Base-by-base conservation (phyloP, 192 early-diverging fungal species). In the Blastocladiella britannica region DNA sequence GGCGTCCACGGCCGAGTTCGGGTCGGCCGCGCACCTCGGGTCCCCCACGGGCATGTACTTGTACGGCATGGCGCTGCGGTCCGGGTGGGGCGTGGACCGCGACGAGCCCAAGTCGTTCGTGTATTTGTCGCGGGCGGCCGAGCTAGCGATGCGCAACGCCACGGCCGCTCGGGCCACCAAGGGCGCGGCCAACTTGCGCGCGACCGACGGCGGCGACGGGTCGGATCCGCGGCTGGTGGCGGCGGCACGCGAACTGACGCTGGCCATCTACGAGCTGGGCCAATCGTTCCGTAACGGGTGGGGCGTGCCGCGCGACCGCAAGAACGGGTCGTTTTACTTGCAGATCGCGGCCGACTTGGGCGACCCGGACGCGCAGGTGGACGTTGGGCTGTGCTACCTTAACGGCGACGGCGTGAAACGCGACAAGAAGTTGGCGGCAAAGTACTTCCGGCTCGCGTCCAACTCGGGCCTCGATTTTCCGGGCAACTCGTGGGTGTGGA, bases 241-340 rank as follows among this genome's bases (percentile, higher is more conserved):
- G 0, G 31, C 51, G n/a, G 22, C 30, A 43, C 56, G 43, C 4
- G 43, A 58, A 20, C 43, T 58, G 25, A 51, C 56, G 20, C 22
- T 58, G 7, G 56, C 56, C 18, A 25, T 58, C 26, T 58, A 58
- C 56, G 56, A 58, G 12, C 25, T 58, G 56, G 56, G 30, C 37
- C 26, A 47, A 3, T 58, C 30, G 7, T 51, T 27, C 37, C 56
- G 25, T n/a, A 7, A 58, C 43, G 56, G 56, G 15, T 58, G 56
- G 56, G 56, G 56, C 1, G 26, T 26, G 0, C 23, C 37, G 1
- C 12, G 18, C 3, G 20, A n/a, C 4, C 27, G 25, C 4, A 8
- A 18, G 9, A 43, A 7, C 25, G 56, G 37, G n/a, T 7, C 37
- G 25, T 58, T 51, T 43, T 58, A 58, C 26, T 58, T 58, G 5